A percentile compares a stretch with the other conserved stretches of the same genome.
Evolutionary conservation across 2,329 filamentous ascomycete genomes (phyloP).

Genomic region (Colletotrichum viniferum): DNA sequence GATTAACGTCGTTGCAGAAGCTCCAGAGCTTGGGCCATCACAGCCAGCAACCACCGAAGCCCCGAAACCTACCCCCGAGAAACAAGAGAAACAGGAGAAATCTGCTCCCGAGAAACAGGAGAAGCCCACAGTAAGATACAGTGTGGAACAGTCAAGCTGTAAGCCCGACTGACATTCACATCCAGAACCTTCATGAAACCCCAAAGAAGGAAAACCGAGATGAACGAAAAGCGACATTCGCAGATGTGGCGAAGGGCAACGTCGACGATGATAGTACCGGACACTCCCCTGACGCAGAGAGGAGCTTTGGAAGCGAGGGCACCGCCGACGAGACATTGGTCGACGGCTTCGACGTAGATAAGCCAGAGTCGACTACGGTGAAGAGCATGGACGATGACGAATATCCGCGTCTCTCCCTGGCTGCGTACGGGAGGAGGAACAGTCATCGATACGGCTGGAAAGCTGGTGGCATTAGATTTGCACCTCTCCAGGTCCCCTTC

Average conservation of each 20-base stretch:
- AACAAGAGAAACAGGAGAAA: conserved; percentile 1
- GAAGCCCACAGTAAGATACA: not conserved
- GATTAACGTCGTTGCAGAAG: conserved; percentile 20
- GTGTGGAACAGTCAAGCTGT: too few relatives aligned
- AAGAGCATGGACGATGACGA: conserved; percentile 13
- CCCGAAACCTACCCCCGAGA: not conserved
- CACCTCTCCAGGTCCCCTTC: conserved; percentile 76
- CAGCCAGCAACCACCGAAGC: not conserved
- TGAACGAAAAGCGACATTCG: not conserved
- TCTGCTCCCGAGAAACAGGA: not conserved
- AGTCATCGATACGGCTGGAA: conserved; percentile 35
- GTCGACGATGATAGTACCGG: conserved; percentile 5
- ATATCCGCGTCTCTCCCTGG: conserved; percentile 17
- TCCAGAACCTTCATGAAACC: conserved; percentile 5
- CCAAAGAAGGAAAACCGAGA: not conserved
- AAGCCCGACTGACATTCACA: not conserved
- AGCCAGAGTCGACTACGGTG: not conserved
- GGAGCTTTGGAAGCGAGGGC: conserved; percentile 16
- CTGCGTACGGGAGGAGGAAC: conserved; percentile 2
- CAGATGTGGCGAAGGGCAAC: not conserved
- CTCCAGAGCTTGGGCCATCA: conserved; percentile 18
- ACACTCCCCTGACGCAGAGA: not conserved
- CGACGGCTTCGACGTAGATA: conserved; percentile 12
- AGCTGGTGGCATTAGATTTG: conserved; percentile 74
- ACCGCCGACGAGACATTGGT: conserved; percentile 17